Base-by-base conservation (phyloP, 2,329 filamentous ascomycete species). In the Colletotrichum shisoi region DNA sequence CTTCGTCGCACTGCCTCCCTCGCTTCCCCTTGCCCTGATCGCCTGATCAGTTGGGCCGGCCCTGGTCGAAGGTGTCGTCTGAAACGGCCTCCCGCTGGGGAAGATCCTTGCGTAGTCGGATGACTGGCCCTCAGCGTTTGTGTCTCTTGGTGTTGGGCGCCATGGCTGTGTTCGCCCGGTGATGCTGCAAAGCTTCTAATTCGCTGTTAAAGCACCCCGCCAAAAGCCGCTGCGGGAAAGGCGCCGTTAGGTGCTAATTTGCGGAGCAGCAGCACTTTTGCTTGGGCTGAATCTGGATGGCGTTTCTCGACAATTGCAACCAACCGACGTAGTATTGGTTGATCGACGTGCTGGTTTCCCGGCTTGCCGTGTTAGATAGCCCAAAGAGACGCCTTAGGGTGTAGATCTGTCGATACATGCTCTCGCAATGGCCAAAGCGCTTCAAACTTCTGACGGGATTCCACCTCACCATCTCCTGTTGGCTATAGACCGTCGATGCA, bases 81-180 rank as follows among this genome's bases (percentile, higher is more conserved):
- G 65, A 68, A 68, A 66, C 62, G 65, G 56, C 37, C 42, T 19
- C 7, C 44, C 49, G 57, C 60, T 63, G 62, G 57, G 65, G 56
- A 61, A 68, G 60, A 66, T 46, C 65, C 62, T 45, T 61, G 65
- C 11, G 27, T 40, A 44, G 34, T 27, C 19, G 21, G 37, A 57
- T 19, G 40, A 67, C 45, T 67, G 64, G 64, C 60, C 44, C 27
- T 4, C 60, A 27, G 61, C 24, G 46, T 42, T 39, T 6, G 39
- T 3, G 34, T 48, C 48, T 48, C 27, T 46, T 51, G 15, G 15
- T 27, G 27, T n/a, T 21, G 24, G 24, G 24, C 31, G 37, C 48
- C 27, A 56, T 68, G 65, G 65, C 65, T 64, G 54, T 60, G 65
- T 49, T 46, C 24, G 27, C 27, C 59, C 53, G 42, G 27, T 31